Conservation (phyloP, 257 asterid species). For the Primulina eburnea region DNA sequence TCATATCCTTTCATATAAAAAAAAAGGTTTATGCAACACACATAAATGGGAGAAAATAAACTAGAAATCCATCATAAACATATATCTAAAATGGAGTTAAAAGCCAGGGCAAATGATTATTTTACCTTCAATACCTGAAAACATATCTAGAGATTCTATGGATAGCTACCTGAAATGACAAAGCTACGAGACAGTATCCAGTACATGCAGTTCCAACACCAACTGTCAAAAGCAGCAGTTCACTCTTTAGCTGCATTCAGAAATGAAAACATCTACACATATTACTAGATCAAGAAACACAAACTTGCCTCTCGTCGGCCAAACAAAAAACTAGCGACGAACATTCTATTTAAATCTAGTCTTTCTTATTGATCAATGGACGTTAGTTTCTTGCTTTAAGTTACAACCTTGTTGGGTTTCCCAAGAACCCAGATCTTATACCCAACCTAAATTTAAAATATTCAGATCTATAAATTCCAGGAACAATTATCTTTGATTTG, state of each 20-base stretch:
- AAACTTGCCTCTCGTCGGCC: conserved; percentile 4
- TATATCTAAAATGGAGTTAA: background rate
- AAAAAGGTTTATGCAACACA: background rate
- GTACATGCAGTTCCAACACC: conserved; percentile 83
- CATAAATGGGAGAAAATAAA: background rate
- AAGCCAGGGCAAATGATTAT: conserved; percentile 2
- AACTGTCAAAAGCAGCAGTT: conserved; percentile 70
- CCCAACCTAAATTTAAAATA: too few species aligned
- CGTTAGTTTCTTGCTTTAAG: background rate
- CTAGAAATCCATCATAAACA: background rate
- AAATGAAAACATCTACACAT: conserved; percentile 33
- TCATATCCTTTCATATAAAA: conserved; percentile 11
- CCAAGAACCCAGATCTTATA: too few species aligned
- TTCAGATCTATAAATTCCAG: too few species aligned
- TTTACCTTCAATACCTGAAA: conserved; percentile 2
- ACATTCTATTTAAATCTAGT: too few species aligned
- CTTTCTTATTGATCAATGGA: background rate
- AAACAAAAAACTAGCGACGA: background rate
- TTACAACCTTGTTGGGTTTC: too few species aligned
- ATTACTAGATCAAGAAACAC: conserved; percentile 19
- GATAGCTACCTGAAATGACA: conserved; percentile 68
- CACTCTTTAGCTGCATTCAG: conserved; percentile 82
- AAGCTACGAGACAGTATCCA: conserved; percentile 80
- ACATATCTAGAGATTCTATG: conserved; percentile 6
- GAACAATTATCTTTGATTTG: too few species aligned